Conservation (phyloP, 805 yeast genomes). For the Yamadazyma tumulicola region DNA sequence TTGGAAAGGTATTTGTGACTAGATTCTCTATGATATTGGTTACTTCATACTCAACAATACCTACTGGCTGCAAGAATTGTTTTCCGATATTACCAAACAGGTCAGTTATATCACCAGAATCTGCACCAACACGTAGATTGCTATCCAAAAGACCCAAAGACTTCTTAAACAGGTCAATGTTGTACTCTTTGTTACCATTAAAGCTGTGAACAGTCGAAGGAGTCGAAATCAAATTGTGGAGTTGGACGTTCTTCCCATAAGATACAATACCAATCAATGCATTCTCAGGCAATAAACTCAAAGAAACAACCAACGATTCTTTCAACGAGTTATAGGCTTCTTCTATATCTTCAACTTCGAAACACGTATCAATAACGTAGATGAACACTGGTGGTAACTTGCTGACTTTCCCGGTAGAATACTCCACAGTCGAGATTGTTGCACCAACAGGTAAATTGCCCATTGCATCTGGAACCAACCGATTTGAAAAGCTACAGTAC, state of each 20-base stretch:
- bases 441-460: slow-evolving; percentile 65
- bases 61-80: slow-evolving; percentile 67
- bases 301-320: slow-evolving; percentile 62
- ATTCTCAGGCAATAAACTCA: slow-evolving; percentile 82
- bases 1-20: slow-evolving; percentile 67
- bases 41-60: slow-evolving; percentile 78
- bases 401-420: slow-evolving; percentile 75
- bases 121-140: slow-evolving; percentile 19
- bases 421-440: slow-evolving; percentile 76
- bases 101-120: slow-evolving; percentile 18
- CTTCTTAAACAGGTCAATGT: slow-evolving; percentile 60
- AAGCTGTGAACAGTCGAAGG: slow-evolving; percentile 50
- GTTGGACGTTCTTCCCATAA: slow-evolving; percentile 84
- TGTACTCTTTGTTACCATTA: slow-evolving; percentile 85
- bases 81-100: slow-evolving; percentile 25
- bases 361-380: slow-evolving; percentile 64
- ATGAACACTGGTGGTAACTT: slow-evolving; percentile 82
- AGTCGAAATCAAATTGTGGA: slow-evolving; percentile 54
- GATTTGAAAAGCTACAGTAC: slow-evolving; percentile 73
- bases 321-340: slow-evolving; percentile 83
- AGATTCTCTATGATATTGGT: slow-evolving; percentile 76
- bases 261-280: slow-evolving; percentile 86
- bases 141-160: slow-evolving; percentile 38
- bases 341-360: slow-evolving; percentile 70
- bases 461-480: slow-evolving; percentile 41